Conservation (phyloP, 164 flowering plant genomes). For the Berberis thunbergii region DNA sequence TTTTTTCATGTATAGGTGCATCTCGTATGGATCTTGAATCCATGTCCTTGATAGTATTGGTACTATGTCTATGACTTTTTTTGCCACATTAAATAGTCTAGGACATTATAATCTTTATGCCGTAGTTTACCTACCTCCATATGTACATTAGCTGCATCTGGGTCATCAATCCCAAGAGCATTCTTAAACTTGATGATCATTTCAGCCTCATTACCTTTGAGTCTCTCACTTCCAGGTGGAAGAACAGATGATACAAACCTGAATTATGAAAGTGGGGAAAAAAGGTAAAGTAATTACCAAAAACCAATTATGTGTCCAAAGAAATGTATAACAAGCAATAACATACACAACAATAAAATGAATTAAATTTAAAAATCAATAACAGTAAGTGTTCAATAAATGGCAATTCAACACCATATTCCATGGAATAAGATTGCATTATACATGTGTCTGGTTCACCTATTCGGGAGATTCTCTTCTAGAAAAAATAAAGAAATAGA, state of each 20-base stretch:
- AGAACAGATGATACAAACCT: slow-evolving; percentile 84
- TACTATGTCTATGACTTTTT: no score
- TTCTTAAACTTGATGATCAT: slow-evolving; percentile 61
- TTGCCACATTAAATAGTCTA: no score
- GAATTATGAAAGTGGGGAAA: slow-evolving; percentile 3
- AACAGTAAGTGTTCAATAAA: no score
- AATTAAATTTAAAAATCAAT: background rate
- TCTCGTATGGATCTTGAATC: no score
- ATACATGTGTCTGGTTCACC: no score
- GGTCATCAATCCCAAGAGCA: slow-evolving; percentile 93
- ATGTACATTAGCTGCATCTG: slow-evolving; percentile 96
- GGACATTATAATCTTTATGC: background rate
- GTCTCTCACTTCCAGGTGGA: slow-evolving; percentile 70
- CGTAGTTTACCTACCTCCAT: slow-evolving; percentile 59
- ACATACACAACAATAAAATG: background rate
- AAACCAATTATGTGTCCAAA: background rate
- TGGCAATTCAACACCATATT: no score
- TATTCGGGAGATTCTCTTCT: no score
- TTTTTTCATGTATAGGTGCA: no score
- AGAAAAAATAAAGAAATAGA: no score
- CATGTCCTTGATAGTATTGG: no score
- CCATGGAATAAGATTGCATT: no score
- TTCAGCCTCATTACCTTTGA: slow-evolving; percentile 85
- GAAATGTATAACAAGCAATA: background rate
- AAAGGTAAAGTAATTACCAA: background rate